Conservation (phyloP, 208 protist genomes). For the Leishmania mexicana region DNA sequence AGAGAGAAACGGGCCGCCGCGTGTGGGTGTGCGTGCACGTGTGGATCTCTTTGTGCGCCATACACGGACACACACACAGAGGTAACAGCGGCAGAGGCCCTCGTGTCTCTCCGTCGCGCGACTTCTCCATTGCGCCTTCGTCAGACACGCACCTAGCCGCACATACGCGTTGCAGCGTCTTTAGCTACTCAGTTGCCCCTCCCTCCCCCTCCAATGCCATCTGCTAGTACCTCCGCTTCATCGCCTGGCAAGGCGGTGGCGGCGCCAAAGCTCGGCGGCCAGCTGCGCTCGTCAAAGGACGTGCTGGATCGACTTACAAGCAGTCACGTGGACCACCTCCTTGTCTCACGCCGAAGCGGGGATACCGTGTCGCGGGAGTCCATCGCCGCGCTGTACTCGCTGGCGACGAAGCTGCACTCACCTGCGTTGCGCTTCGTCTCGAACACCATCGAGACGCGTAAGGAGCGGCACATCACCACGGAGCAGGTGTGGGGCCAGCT, state of each 20-base stretch:
- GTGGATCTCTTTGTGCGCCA: not conserved
- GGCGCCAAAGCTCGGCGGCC: slow-evolving; percentile 17
- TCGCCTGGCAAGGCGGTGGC: slow-evolving; percentile 5
- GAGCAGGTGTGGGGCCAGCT: slow-evolving; percentile 92
- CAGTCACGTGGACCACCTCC: slow-evolving; percentile 44
- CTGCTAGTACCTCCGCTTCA: not conserved
- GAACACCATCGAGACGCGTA: slow-evolving; percentile 59
- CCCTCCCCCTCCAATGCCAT: not conserved
- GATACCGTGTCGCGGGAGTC: slow-evolving; percentile 51
- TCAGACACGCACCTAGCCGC: not conserved
- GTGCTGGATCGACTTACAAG: slow-evolving; percentile 31
- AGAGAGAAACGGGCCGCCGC: not conserved
- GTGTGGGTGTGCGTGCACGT: not conserved
- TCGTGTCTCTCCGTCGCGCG: not conserved
- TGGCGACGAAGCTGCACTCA: slow-evolving; percentile 83
- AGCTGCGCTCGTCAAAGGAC: slow-evolving; percentile 32
- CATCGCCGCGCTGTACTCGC: slow-evolving; percentile 70
- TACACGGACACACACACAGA: not conserved
- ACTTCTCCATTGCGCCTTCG: not conserved
- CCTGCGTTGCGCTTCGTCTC: slow-evolving; percentile 61
- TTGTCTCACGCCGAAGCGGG: slow-evolving; percentile 45
- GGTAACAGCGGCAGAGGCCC: not conserved
- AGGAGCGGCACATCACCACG: slow-evolving; percentile 64
- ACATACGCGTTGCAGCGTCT: not conserved
- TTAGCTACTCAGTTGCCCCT: not conserved